These are phyloP conservation scores for Cucurbita maxima DNA, from an alignment of 306 rosid species.

Conservation along the genomic window DNA sequence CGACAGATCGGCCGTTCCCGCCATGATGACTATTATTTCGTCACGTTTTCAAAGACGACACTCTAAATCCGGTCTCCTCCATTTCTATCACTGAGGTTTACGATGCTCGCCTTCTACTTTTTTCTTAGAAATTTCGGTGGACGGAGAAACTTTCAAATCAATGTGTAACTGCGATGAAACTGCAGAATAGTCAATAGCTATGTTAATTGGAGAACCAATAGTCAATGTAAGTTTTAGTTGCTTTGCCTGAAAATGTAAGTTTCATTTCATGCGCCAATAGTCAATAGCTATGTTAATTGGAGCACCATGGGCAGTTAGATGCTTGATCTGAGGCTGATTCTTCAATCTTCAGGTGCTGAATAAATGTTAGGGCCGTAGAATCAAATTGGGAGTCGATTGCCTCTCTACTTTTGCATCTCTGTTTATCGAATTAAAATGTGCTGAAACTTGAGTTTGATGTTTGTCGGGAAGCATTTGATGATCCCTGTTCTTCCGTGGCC, in stretches of 20 bases:
- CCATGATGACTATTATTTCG: conserved; percentile 41
- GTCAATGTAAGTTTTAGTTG: too few species aligned
- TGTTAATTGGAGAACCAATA: too few species aligned
- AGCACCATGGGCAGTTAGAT: background rate
- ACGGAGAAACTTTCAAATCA: background rate
- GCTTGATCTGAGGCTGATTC: background rate
- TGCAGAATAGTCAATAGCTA: too few species aligned
- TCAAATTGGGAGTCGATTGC: background rate
- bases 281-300: background rate
- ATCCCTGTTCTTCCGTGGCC: conserved; percentile 69
- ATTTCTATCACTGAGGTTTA: conserved; percentile 59
- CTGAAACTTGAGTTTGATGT: conserved; percentile 16
- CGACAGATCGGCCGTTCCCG: conserved; percentile 8
- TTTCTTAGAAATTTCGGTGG: background rate
- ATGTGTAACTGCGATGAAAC: background rate
- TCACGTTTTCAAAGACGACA: conserved; percentile 37
- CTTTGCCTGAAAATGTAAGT: background rate
- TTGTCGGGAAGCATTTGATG: conserved; percentile 48
- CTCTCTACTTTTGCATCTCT: background rate
- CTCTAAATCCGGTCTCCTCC: conserved; percentile 17
- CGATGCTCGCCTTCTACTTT: background rate
- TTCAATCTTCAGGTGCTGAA: conserved; percentile 56
- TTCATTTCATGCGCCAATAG: background rate
- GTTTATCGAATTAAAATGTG: background rate
- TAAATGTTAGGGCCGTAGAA: conserved; percentile 60